Percentiles rank a stretch among this genome's conserved stretches.
Conservation (phyloP, 352 stramenopile species). For the Thalassiosira livingstoniorum region DNA sequence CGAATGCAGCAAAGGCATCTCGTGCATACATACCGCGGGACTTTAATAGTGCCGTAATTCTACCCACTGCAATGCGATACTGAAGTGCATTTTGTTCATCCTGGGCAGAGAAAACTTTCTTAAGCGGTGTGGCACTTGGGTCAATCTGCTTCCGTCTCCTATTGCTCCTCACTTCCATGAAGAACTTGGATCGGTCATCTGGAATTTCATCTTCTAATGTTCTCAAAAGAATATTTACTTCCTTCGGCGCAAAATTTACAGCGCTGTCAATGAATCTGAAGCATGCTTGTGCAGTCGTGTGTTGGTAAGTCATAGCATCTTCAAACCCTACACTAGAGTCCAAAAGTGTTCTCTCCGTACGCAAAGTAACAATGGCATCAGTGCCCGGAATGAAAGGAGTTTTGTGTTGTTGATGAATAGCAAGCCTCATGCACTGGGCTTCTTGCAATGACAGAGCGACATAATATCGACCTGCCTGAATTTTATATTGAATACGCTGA, state of each 20-base stretch:
- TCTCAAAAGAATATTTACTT: slow-evolving; percentile 92
- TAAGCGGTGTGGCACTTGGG: slow-evolving; percentile 94
- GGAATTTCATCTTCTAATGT: slow-evolving; percentile 86
- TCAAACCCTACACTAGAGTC: slow-evolving; percentile 87
- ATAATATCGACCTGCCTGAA: slow-evolving; percentile 90
- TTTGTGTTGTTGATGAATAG: slow-evolving; percentile 91
- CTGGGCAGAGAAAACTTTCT: slow-evolving; percentile 96
- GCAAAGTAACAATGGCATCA: slow-evolving; percentile 83
- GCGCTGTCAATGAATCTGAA: slow-evolving; percentile 99
- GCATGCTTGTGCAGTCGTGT: slow-evolving; percentile 88
- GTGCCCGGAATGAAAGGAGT: slow-evolving; percentile 80
- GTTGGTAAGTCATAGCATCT: slow-evolving; percentile 85
- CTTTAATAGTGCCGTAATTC: slow-evolving; percentile 88
- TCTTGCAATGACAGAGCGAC: slow-evolving; percentile 96
- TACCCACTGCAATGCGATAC: slow-evolving; percentile 87
- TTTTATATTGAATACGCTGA: slow-evolving; percentile 86
- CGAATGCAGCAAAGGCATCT: slow-evolving; percentile 91
- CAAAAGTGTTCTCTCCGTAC: slow-evolving; percentile 86
- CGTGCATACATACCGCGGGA: slow-evolving; percentile 88
- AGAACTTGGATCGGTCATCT: slow-evolving; percentile 88
- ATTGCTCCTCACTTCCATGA: slow-evolving; percentile 90
- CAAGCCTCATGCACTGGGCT: slow-evolving; percentile 95
- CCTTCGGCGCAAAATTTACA: slow-evolving; percentile 95
- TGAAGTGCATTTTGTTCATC: slow-evolving; percentile 97
- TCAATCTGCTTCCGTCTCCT: slow-evolving; percentile 94